These are phyloP conservation scores for Gnomoniopsis sp. DNA, from an alignment of 2,329 filamentous ascomycete genomes.

Conservation along the genomic window DNA sequence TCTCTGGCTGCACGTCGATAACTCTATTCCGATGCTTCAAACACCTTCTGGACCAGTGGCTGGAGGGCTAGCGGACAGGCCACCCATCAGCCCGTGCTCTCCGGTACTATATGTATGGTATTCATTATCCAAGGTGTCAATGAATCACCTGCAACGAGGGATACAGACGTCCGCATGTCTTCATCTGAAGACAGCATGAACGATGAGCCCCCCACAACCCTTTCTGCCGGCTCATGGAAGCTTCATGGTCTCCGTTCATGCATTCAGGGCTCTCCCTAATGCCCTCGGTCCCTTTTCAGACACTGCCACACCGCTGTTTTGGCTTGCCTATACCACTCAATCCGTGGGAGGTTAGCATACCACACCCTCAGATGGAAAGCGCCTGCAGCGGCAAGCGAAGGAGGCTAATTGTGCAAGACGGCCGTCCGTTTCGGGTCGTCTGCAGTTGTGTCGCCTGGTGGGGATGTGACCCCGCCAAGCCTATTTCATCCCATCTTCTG, in stretches of 20 bases:
- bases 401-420: background rate
- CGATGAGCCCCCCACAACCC: too few species aligned
- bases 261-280: background rate
- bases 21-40: background rate
- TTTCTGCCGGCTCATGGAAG: background rate
- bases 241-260: background rate
- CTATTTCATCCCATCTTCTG: background rate
- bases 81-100: background rate
- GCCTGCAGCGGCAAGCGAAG: slow-evolving; percentile 8
- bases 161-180: too few species aligned
- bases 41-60: background rate
- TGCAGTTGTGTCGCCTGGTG: slow-evolving; percentile 13
- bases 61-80: background rate
- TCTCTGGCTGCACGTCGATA: background rate
- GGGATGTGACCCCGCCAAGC: background rate
- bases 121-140: too few species aligned
- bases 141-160: too few species aligned
- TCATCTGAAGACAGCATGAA: background rate
- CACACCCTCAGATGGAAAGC: too few species aligned
- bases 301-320: slow-evolving; percentile 17
- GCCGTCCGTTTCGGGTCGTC: slow-evolving; percentile 4
- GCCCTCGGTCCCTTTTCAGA: background rate
- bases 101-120: too few species aligned
- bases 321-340: slow-evolving; percentile 3
- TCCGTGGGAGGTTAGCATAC: background rate